Base-by-base conservation (phyloP, 768 basidiomycete genomes). In the Boletus barrowsii region DNA sequence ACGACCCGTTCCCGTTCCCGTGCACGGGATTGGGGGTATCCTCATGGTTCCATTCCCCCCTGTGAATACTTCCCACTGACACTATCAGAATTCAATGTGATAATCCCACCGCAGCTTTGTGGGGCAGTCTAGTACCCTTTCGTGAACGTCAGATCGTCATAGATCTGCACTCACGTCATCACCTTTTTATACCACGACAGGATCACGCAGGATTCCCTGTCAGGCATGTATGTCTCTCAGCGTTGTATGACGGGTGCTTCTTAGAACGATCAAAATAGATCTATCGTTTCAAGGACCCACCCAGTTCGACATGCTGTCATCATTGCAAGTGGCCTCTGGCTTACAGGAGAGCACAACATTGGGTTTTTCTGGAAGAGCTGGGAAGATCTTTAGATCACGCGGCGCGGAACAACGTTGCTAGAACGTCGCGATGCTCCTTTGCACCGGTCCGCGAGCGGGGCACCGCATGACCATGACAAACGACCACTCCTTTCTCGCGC, bases 181-280 rank as follows among this genome's bases (percentile, higher is more conserved):
- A 10, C 42, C 43, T 29, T 10, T 41, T 50, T 35, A 42, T 51
- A 43, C 49, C 24, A 10, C 30, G 44, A 42, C 7, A 44, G 32
- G 6, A 22, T 35, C 14, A 35, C 40, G 3, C 30, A 40, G 11
- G 4, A 35, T 35, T 49, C 33, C n/a, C 4, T 14, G 2, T 46
- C 40, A 40, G 24, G 60, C 45, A 58, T 48, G 49, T 63, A 61
- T 56, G 63, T 58, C 61, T 57, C 45, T 22, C 17, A 17, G 26
- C 15, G 15, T 26, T 33, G 30, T 33, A 11, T 22, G 22, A 36
- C 13, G 13, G 5, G 35, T 17, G 11, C 29, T 1, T 26, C 8
- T 26, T 29, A 9, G 29, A 36, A 17, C 15, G 14, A 36, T 36
- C 35, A 17, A 15, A 36, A 11, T 7, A 29, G 14, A 36, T 36